phyloP scores from a whole-genome alignment of 2,329 filamentous ascomycete genomes.

The Alternaria dauci region DNA sequence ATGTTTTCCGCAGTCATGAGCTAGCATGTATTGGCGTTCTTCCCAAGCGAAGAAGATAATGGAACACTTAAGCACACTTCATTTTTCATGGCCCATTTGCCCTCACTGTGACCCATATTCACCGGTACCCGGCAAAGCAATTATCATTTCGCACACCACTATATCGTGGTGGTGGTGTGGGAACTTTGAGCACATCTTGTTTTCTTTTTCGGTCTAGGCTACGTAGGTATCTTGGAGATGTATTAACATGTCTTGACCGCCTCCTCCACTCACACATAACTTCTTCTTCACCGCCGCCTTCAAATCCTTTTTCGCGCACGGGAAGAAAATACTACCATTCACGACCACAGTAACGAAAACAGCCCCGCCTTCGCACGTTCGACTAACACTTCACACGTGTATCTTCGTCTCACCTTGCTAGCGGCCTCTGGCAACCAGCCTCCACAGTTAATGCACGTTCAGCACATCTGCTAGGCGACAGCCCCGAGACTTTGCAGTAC shows the following conservation, averaged over 20 bases:
- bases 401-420: neutral
- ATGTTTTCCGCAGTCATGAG: constrained; percentile 9
- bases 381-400: neutral
- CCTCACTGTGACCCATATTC: neutral
- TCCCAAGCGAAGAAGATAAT: constrained; percentile 13
- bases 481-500: neutral
- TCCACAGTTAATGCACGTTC: neutral
- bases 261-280: neutral
- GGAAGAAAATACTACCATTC: neutral
- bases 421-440: neutral
- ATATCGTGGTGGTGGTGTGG: constrained; percentile 1
- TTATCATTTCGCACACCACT: neutral
- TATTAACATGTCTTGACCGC: constrained; percentile 4
- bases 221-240: neutral
- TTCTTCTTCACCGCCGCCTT: neutral
- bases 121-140: neutral
- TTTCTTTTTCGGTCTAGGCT: neutral
- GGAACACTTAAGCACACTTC: neutral
- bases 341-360: neutral
- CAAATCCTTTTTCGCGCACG: neutral
- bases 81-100: neutral
- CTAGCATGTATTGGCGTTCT: constrained; percentile 19
- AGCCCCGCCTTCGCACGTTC: constrained; percentile 4
- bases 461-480: neutral
- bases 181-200: neutral